phyloP scores from a whole-genome alignment of 805 yeast species.

The Ogataea minuta region DNA sequence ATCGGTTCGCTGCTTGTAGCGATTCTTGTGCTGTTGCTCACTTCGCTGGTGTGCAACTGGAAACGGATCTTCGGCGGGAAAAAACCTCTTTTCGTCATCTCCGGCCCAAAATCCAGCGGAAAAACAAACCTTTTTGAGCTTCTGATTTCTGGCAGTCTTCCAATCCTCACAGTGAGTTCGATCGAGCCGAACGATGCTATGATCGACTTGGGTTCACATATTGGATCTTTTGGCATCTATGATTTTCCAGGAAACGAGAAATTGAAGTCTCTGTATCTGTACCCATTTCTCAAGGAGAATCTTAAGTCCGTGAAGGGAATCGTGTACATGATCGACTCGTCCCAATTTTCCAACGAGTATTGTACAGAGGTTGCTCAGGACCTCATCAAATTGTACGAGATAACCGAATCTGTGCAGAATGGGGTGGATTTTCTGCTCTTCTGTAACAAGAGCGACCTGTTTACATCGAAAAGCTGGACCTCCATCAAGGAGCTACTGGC shows the following conservation, averaged over 20 bases:
- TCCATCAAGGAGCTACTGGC: constrained; percentile 63
- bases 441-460: constrained; percentile 82
- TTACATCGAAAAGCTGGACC: constrained; percentile 71
- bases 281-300: constrained; percentile 46
- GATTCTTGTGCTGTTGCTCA: constrained; percentile 15
- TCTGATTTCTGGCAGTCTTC: constrained; percentile 15
- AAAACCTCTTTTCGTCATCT: constrained; percentile 15
- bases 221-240: constrained; percentile 46
- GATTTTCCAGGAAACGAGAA: constrained; percentile 92
- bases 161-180: constrained; percentile 20
- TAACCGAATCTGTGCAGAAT: constrained; percentile 59
- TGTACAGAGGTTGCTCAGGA: constrained; percentile 56
- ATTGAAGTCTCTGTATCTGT: constrained; percentile 54
- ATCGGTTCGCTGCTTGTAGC: constrained; percentile 16
- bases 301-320: constrained; percentile 57
- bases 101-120: constrained; percentile 22
- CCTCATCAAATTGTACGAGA: constrained; percentile 55
- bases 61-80: constrained; percentile 11
- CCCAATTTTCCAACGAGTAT: constrained; percentile 48
- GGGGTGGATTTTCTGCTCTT: constrained; percentile 77
- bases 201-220: constrained; percentile 36
- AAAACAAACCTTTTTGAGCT: constrained; percentile 21
- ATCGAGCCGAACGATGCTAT: constrained; percentile 40
- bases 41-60: constrained; percentile 19
- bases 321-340: constrained; percentile 74